These are phyloP conservation scores for Leucocoprinus sp. DNA, from an alignment of 768 basidiomycete species.

Conservation along the genomic window DNA sequence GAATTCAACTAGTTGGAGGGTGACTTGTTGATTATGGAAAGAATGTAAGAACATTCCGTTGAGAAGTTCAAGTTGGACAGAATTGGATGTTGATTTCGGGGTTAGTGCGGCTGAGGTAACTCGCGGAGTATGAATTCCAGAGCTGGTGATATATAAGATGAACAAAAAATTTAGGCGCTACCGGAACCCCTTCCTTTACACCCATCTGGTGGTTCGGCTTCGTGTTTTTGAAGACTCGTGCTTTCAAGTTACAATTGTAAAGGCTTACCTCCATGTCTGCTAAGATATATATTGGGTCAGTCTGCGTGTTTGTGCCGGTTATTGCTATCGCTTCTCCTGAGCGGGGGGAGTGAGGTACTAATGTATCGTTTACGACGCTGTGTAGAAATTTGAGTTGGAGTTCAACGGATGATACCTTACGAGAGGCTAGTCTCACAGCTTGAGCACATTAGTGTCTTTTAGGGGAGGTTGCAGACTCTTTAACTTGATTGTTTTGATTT, in stretches of 20 bases:
- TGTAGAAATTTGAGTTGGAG: constrained; percentile 91
- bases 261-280: constrained; percentile 59
- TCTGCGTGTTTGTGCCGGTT: constrained; percentile 50
- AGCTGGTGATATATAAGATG: constrained; percentile 8
- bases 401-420: constrained; percentile 89
- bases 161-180: background rate
- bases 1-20: constrained; percentile 8
- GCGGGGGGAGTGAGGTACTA: constrained; percentile 42
- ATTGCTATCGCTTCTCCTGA: constrained; percentile 40
- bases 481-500: constrained; percentile 36
- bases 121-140: constrained; percentile 9
- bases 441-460: constrained; percentile 22
- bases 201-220: constrained; percentile 9
- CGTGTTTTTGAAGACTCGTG: constrained; percentile 35
- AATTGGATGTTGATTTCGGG: constrained; percentile 1
- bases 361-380: constrained; percentile 42
- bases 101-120: constrained; percentile 17
- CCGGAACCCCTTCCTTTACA: constrained; percentile 9
- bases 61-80: constrained; percentile 6
- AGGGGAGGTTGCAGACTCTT: constrained; percentile 31
- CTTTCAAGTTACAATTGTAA: constrained; percentile 48
- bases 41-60: constrained; percentile 2
- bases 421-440: constrained; percentile 67
- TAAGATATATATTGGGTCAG: constrained; percentile 94
- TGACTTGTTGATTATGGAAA: constrained; percentile 9